Conservation (phyloP, 2,329 filamentous ascomycete genomes). For the Arthrobotrys pseudoclavata region DNA sequence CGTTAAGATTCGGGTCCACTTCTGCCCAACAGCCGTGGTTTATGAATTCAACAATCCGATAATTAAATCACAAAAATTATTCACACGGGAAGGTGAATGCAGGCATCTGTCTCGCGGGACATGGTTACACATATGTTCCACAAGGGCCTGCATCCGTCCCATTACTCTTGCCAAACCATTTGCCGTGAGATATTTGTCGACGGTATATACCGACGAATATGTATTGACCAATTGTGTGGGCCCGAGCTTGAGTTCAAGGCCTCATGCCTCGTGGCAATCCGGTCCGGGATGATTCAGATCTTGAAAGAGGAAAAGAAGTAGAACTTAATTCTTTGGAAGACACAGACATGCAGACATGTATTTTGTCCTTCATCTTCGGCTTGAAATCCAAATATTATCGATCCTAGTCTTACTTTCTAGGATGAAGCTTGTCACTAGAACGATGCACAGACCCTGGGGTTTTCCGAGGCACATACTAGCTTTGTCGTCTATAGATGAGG, state of each 20-base stretch:
- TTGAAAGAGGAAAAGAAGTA: neutral
- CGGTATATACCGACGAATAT: constrained; percentile 7
- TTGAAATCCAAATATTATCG: neutral
- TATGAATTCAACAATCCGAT: neutral
- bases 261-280: neutral
- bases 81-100: neutral
- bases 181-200: constrained; percentile 7
- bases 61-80: neutral
- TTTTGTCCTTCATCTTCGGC: neutral
- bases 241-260: constrained; percentile 10
- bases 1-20: neutral
- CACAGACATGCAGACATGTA: neutral
- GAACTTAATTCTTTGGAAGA: neutral
- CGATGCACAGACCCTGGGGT: constrained; percentile 9
- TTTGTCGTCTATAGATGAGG: neutral
- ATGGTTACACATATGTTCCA: neutral
- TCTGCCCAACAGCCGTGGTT: neutral
- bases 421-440: neutral
- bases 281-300: constrained; percentile 12
- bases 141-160: neutral
- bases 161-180: neutral
- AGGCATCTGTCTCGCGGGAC: constrained; percentile 15
- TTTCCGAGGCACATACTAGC: constrained; percentile 5
- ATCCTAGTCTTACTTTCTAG: neutral
- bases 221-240: neutral